Evolutionary conservation across 228 moss, liverwort and hornwort species (phyloP), one percentile per base, ranked within the genome.

Genomic region (Sphagnum fallax): DNA sequence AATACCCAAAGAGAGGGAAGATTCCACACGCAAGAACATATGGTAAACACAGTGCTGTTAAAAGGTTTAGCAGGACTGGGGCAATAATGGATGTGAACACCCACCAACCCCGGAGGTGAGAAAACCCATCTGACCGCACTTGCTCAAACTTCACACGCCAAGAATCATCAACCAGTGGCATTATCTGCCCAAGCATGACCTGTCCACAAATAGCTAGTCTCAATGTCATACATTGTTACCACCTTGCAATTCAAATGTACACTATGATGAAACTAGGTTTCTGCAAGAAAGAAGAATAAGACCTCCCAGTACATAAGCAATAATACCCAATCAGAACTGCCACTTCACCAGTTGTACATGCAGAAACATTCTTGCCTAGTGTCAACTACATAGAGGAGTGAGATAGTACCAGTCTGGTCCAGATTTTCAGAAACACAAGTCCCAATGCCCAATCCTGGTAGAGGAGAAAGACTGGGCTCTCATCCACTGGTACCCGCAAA

Each of bases 81-180:
- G 64, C 14, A 13, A 79, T 69, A 13, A 75, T 69, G 53, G 67
- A 64, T 10, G 14, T 75, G 13, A 79, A 64, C 10, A 75, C 65
- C 75, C 79, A 79, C 67, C 52, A 71, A 14, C 68, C 75, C 67
- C 18, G 69, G 7, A 79, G 16, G 52, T 47, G 49, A 5, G 50
- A 60, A 53, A 72, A 75, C 48, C 79, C 75, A 57, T 72, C 69
- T 8, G 71, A 8, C 15, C 53, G 10, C 0, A 79, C 69, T 75
- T 75, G 79, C 62, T 75, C 79, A 69, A 79, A 79, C 49, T 66
- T 79, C 65, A 72, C 49, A 48, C 61, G 62, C 75, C 75, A 79
- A 52, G 51, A 55, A 47, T 79, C 69, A 69, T 69, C 55, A 61
- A 51, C 55, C 7, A 66, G 48, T 14, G 74, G 74, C 9, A 73